These are phyloP conservation scores for Aspergillus thermomutatus DNA, from an alignment of 2,329 filamentous ascomycete genomes.

Conservation along the genomic window DNA sequence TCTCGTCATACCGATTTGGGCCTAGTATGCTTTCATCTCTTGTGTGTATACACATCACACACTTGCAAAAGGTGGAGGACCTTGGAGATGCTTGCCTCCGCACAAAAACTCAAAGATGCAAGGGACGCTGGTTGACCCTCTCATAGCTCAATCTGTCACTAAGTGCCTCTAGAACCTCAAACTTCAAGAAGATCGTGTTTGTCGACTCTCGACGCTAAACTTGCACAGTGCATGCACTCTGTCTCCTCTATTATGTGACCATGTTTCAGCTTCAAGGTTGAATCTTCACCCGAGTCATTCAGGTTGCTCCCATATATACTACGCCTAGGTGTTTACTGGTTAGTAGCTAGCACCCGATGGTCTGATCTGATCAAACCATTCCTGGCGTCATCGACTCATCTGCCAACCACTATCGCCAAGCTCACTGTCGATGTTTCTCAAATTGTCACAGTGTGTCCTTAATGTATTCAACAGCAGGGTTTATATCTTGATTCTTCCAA, in stretches of 20 bases:
- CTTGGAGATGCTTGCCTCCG: neutral
- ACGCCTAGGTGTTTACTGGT: neutral
- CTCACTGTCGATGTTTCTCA: neutral
- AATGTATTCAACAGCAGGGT: neutral
- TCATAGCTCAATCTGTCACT: neutral
- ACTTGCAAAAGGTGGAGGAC: neutral
- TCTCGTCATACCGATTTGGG: slow-evolving; percentile 3
- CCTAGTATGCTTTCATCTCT: neutral
- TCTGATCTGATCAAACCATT: neutral
- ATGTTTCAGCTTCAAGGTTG: neutral
- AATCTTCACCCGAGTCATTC: neutral
- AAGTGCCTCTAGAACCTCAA: neutral
- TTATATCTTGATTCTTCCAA: neutral
- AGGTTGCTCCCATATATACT: neutral
- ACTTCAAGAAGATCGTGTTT: too few relatives aligned
- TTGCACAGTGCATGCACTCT: too few relatives aligned
- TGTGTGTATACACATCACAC: neutral
- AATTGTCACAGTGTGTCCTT: too few relatives aligned
- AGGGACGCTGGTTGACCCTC: neutral
- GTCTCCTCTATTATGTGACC: too few relatives aligned
- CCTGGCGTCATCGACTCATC: neutral
- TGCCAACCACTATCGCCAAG: neutral
- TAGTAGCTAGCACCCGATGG: neutral
- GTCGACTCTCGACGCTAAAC: too few relatives aligned
- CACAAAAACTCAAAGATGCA: neutral